Base-by-base conservation (phyloP, 129 eudicot species). In the Glebionis coronaria region DNA sequence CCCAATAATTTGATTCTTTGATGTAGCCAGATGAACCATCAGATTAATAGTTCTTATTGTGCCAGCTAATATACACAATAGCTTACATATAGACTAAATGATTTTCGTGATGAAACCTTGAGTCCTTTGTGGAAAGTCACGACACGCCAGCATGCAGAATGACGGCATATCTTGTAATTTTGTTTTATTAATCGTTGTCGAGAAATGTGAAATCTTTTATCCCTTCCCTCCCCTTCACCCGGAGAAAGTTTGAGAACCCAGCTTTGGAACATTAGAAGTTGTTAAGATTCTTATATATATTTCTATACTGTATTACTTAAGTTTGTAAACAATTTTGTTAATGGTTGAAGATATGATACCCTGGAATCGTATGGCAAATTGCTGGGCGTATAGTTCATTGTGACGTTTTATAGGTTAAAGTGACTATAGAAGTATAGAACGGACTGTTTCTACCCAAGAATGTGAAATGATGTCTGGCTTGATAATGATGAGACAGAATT, bases 1-100 rank as follows among this genome's bases (percentile, higher is more conserved):
- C 85, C 56, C 83, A 88, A 74, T 63, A 68, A 69, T 18, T 60
- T 12, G 68, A 16, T n/a, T n/a, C 56, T 50, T 65, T 56, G 12
- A 15, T 44, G 14, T 46, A 40, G 31, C 57, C 49, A 68, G 40
- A 21, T 35, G 23, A 23, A n/a, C 45, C 51, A 18, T 19, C 57
- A 45, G 44, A 15, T 65, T 47, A 47, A 27, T 44, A 56, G 13
- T 40, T 56, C 21, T 40, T 74, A 64, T 13, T 56, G 72, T 57
- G 49, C 57, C 45, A 29, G 14, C 56, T 23, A 53, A 29, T 67
- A 53, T 53, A 21, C 54, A 19, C 31, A 21, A 29, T 28, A 18
- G 46, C 9, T 67, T 67, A 15, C 60, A 66, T 65, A 65, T 49
- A 67, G 50, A 52, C 50, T 27, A 11, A 55, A 44, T 44, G 66